phyloP scores from a whole-genome alignment of 1,284 basidiomycete species.

The Sanghuangporus baumii region DNA sequence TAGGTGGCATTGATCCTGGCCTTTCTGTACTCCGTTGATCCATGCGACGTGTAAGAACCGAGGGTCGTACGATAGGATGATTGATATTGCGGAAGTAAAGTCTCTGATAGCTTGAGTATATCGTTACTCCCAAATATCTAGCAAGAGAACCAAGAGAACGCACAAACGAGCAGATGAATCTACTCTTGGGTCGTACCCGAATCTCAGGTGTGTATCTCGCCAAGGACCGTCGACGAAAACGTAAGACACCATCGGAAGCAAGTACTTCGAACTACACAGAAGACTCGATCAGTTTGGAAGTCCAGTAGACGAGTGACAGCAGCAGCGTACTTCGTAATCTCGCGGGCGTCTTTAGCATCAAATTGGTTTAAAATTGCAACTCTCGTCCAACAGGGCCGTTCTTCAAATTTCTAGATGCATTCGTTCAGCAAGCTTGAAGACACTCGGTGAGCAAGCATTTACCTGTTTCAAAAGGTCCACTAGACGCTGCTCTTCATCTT shows the following conservation, averaged over 20 bases:
- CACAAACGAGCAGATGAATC: conserved; percentile 72
- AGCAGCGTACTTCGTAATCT: conserved; percentile 62
- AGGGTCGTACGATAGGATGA: conserved; percentile 68
- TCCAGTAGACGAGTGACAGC: not conserved
- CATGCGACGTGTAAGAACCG: conserved; percentile 61
- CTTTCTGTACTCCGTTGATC: conserved; percentile 41
- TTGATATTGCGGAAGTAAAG: conserved; percentile 81
- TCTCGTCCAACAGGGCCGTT: conserved; percentile 88
- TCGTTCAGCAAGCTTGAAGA: not conserved
- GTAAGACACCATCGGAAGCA: conserved; percentile 72
- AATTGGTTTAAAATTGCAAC: conserved; percentile 82
- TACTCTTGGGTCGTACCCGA: conserved; percentile 85
- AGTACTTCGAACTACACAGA: conserved; percentile 56
- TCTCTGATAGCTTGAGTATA: conserved; percentile 62
- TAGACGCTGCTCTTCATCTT: conserved; percentile 3
- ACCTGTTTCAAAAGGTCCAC: conserved; percentile 13
- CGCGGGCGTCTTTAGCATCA: conserved; percentile 56
- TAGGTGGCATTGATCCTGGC: not conserved
- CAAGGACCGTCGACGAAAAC: conserved; percentile 93
- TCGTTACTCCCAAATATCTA: conserved; percentile 9
- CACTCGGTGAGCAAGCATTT: not conserved
- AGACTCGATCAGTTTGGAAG: not conserved
- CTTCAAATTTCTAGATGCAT: conserved; percentile 47
- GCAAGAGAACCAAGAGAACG: conserved; percentile 15
- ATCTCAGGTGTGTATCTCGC: conserved; percentile 83